These are phyloP conservation scores for Durio zibethinus DNA, from an alignment of 345 rosid genomes.

Conservation along the genomic window DNA sequence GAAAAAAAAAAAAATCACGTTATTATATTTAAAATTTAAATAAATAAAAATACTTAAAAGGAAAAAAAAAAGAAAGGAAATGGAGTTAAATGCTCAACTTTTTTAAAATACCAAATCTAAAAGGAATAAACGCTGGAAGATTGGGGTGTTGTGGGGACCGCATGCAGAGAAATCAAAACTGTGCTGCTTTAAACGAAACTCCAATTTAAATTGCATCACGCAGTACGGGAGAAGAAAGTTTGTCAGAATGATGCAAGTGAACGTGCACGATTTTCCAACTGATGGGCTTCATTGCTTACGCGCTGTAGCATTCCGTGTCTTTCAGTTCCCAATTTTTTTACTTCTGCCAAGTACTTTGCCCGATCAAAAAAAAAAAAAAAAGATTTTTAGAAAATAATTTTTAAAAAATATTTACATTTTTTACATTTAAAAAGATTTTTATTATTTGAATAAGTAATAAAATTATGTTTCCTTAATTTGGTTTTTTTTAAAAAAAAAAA, in stretches of 20 bases:
- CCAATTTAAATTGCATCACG: slow-evolving; percentile 24
- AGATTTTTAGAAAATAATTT: too few relatives aligned
- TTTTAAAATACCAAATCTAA: background rate
- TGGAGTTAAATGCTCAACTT: background rate
- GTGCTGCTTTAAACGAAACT: background rate
- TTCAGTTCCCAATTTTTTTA: background rate
- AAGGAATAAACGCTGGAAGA: background rate
- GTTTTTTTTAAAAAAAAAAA: too few relatives aligned
- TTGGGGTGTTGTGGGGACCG: background rate
- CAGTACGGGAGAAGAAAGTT: slow-evolving; percentile 26
- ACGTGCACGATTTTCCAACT: slow-evolving; percentile 30
- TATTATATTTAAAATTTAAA: too few relatives aligned
- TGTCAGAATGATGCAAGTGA: slow-evolving; percentile 48
- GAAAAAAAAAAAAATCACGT: too few relatives aligned
- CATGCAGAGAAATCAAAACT: background rate
- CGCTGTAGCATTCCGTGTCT: background rate
- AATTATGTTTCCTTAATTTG: too few relatives aligned
- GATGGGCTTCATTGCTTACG: background rate
- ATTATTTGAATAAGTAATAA: too few relatives aligned
- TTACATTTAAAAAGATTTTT: too few relatives aligned
- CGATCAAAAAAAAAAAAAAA: too few relatives aligned
- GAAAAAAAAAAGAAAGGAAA: background rate
- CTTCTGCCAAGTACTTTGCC: too few relatives aligned
- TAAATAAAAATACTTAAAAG: too few relatives aligned
- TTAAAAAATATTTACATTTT: too few relatives aligned